phyloP scores from a whole-genome alignment of 176 grass and related monocot species.

The Oryza meridionalis region DNA sequence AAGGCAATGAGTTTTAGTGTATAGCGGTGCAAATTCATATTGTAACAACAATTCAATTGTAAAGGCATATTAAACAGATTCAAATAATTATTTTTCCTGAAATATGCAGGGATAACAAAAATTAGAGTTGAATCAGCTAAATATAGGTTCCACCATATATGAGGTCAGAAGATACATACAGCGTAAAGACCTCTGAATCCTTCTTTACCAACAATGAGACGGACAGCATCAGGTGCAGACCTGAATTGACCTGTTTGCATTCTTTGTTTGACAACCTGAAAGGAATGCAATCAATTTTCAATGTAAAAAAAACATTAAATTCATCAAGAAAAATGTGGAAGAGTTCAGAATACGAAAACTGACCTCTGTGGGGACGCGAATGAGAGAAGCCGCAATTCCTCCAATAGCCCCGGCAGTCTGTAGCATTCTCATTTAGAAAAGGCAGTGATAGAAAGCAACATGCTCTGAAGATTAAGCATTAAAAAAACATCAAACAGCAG shows the following conservation, averaged over 20 bases:
- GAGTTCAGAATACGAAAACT: constrained; percentile 18
- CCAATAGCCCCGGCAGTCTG: constrained; percentile 93
- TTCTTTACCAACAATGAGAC: constrained; percentile 83
- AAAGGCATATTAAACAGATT: background rate
- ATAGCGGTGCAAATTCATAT: background rate
- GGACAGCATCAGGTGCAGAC: constrained; percentile 72
- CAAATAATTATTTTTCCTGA: background rate
- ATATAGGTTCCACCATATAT: background rate
- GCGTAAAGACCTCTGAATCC: constrained; percentile 86
- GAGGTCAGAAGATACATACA: constrained; percentile 55
- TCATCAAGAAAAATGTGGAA: background rate
- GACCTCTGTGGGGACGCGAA: constrained; percentile 98
- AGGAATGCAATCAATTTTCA: background rate
- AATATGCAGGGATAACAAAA: background rate
- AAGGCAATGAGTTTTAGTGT: background rate
- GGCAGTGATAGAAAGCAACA: constrained; percentile 34
- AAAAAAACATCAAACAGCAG: background rate
- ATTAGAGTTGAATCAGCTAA: background rate
- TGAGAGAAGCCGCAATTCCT: constrained; percentile 77
- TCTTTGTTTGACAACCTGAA: constrained; percentile 94
- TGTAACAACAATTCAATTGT: background rate
- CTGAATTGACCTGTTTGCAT: constrained; percentile 90
- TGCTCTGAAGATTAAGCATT: constrained; percentile 5
- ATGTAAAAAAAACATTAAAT: background rate
- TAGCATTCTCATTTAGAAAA: constrained; percentile 37